phyloP scores from a whole-genome alignment of 148 eudicot genomes.

The Rhododendron ovatum region DNA sequence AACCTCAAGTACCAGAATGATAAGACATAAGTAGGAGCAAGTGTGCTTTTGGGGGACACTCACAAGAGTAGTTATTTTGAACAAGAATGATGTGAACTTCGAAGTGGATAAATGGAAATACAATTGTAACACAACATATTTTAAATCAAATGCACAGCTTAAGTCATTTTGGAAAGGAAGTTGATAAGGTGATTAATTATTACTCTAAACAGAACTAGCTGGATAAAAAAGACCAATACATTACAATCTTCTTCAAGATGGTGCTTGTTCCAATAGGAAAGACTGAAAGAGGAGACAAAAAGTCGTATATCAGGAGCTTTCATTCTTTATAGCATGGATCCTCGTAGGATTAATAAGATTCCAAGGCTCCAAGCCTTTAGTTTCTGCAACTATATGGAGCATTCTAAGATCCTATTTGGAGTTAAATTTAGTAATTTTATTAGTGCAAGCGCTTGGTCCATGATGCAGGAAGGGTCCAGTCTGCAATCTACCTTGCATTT shows the following conservation, averaged over 20 bases:
- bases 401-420: neutral
- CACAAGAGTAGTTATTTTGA: neutral
- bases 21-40: neutral
- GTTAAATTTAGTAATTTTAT: neutral
- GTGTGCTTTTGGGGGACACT: neutral
- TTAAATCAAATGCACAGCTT: neutral
- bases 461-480: conserved; percentile 20
- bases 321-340: neutral
- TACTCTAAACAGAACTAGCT: neutral
- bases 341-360: neutral
- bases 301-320: neutral
- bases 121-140: neutral
- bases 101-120: neutral
- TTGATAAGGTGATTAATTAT: neutral
- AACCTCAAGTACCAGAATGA: neutral
- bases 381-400: neutral
- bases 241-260: neutral
- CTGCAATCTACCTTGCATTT: conserved; percentile 48
- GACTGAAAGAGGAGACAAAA: neutral
- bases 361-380: neutral
- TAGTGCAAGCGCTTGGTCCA: neutral
- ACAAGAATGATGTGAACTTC: neutral
- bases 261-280: neutral
- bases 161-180: neutral
- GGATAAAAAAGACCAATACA: neutral